These are phyloP conservation scores for Gastrolobium villosum DNA, from an alignment of 306 rosid species.

Conservation along the genomic window DNA sequence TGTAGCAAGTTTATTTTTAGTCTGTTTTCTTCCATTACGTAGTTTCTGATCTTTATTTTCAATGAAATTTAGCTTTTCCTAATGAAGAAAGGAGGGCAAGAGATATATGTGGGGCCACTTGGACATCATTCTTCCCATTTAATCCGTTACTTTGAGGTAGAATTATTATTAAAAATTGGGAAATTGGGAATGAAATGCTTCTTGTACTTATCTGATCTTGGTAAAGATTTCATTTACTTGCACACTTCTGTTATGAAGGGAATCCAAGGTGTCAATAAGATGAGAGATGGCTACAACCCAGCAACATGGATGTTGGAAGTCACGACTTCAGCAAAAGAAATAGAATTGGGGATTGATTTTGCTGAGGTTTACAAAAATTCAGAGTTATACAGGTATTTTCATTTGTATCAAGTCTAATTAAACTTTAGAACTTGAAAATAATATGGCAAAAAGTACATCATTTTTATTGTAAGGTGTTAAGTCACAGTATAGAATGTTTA, in stretches of 20 bases:
- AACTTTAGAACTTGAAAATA: not conserved
- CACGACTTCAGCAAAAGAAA: conserved; percentile 74
- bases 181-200: not conserved
- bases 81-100: conserved; percentile 42
- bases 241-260: conserved; percentile 41
- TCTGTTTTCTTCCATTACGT: not conserved
- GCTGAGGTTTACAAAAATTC: conserved; percentile 66
- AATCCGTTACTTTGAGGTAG: conserved; percentile 50
- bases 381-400: conserved; percentile 28
- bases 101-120: conserved; percentile 42
- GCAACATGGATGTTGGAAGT: conserved; percentile 92
- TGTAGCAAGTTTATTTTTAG: not conserved
- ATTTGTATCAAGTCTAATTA: not conserved
- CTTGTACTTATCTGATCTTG: not conserved
- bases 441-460: not conserved
- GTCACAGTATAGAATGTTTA: not conserved
- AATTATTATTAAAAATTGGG: not conserved
- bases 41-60: not conserved
- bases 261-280: conserved; percentile 54
- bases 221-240: not conserved
- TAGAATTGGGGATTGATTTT: conserved; percentile 71
- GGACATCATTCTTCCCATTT: conserved; percentile 32
- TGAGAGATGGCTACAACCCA: conserved; percentile 79
- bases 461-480: not conserved
- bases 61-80: conserved; percentile 38